Percentiles rank a stretch among this genome's conserved stretches.
These are phyloP conservation scores for Secale cereale DNA, from an alignment of 176 grass and related monocot species.

Conservation along the genomic window DNA sequence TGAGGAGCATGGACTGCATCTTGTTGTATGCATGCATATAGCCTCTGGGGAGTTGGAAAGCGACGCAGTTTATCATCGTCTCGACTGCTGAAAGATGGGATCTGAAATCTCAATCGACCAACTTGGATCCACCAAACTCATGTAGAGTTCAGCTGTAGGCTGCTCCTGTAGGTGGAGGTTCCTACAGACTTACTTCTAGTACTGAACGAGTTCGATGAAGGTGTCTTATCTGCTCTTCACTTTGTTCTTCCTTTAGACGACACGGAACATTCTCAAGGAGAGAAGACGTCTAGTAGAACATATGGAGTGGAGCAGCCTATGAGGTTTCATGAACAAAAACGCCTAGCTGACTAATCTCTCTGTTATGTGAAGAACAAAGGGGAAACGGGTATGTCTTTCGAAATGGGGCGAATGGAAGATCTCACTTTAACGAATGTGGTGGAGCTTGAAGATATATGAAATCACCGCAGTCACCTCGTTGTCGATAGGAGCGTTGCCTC, in stretches of 20 bases:
- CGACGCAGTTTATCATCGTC: conserved; percentile 9
- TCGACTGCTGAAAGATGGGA: background rate
- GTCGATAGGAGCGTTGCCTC: too few species aligned
- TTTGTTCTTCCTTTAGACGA: background rate
- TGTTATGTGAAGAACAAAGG: too few species aligned
- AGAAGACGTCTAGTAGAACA: too few species aligned
- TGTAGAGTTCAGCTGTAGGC: background rate
- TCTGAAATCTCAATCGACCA: background rate
- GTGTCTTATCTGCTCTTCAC: background rate
- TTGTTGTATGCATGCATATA: background rate
- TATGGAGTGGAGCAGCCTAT: too few species aligned
- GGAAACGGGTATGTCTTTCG: too few species aligned
- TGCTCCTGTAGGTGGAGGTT: background rate
- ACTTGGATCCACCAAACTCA: background rate
- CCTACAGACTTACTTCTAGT: background rate
- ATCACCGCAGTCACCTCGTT: too few species aligned
- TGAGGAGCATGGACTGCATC: conserved; percentile 3
- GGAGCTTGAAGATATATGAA: too few species aligned
- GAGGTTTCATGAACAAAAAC: too few species aligned
- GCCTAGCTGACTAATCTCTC: too few species aligned
- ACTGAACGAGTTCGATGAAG: background rate
- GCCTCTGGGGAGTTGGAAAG: background rate
- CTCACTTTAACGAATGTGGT: too few species aligned
- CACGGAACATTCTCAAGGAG: background rate
- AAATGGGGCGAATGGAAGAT: too few species aligned